Base-by-base conservation (phyloP, 2,329 filamentous ascomycete genomes). In the Gliomastix tumulicola region DNA sequence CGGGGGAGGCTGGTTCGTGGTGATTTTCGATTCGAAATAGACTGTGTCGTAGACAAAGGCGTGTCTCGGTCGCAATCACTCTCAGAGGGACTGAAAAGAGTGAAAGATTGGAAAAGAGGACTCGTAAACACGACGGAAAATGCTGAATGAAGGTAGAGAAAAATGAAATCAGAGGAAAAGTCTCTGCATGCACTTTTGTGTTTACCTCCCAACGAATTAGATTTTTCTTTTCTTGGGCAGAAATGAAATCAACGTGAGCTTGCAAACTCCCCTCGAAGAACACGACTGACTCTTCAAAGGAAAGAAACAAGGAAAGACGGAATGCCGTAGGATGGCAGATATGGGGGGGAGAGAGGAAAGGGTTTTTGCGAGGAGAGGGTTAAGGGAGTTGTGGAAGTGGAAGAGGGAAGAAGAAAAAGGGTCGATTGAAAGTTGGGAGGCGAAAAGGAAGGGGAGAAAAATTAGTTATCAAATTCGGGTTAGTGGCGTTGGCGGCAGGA, bases 251-350 rank as follows among this genome's bases (percentile, higher is more conserved):
- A 21, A 34, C 32, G 34, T 39, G 35, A 36, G 25, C 41, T 39
- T 41, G 38, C 41, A 41, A 35, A 37, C 21, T 43, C 36, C 41
- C 35, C 55, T 60, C 54, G 54, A 62, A 63, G 59, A 63, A 61
- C 54, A 55, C 51, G n/a, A 51, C 59, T 58, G 54, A 60, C 61
- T 60, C 59, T 64, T 65, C 61, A 65, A 66, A 66, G 62, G 59
- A 66, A 61, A 57, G 28, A 35, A 36, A 38, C 54, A 66, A 62
- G 53, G 57, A 61, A 59, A 57, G 53, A 57, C 49, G 46, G 46
- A 50, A 49, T 52, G 54, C 53, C 50, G 47, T 42, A 41, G 32
- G 39, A 43, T 38, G 36, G 42, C 48, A 49, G 49, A 47, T 45
- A 50, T 46, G 48, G 49, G 49, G 47, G 50, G 50, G 48, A 49